Percentiles rank a stretch among this genome's conserved stretches.
phyloP scores from a whole-genome alignment of 2,329 filamentous ascomycete genomes.

The Amphichorda felina region DNA sequence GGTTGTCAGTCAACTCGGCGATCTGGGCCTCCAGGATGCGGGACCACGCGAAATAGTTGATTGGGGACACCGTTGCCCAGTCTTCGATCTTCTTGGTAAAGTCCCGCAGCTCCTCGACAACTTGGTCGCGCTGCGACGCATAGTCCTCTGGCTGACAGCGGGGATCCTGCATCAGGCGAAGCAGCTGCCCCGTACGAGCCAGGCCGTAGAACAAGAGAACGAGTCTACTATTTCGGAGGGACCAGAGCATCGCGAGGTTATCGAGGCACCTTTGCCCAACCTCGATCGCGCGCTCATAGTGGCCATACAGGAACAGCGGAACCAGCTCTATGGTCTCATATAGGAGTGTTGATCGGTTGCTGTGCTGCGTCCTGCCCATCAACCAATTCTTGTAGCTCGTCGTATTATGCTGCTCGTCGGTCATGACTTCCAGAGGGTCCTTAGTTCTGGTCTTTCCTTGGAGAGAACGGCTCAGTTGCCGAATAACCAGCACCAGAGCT shows the following conservation, averaged over 20 bases:
- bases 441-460: conserved; percentile 57
- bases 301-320: conserved; percentile 50
- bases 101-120: conserved; percentile 38
- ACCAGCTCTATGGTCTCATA: conserved; percentile 58
- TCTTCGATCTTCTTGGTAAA: conserved; percentile 50
- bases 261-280: conserved; percentile 39
- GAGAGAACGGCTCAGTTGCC: conserved; percentile 56
- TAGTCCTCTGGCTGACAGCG: conserved; percentile 28
- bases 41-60: conserved; percentile 64
- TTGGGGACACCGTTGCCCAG: conserved; percentile 50
- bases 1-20: conserved; percentile 46
- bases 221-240: conserved; percentile 43
- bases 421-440: conserved; percentile 45
- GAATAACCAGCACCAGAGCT: conserved; percentile 51
- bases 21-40: conserved; percentile 57
- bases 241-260: conserved; percentile 41
- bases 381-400: conserved; percentile 48
- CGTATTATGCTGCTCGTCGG: conserved; percentile 54
- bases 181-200: conserved; percentile 38
- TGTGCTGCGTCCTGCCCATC: conserved; percentile 38
- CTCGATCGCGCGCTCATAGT: conserved; percentile 47
- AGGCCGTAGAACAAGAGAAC: conserved; percentile 50
- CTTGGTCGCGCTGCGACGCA: conserved; percentile 28
- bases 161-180: conserved; percentile 37
- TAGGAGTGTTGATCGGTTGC: conserved; percentile 51